phyloP scores from a whole-genome alignment of 2,329 filamentous ascomycete genomes.

The Dendryphion nanum region DNA sequence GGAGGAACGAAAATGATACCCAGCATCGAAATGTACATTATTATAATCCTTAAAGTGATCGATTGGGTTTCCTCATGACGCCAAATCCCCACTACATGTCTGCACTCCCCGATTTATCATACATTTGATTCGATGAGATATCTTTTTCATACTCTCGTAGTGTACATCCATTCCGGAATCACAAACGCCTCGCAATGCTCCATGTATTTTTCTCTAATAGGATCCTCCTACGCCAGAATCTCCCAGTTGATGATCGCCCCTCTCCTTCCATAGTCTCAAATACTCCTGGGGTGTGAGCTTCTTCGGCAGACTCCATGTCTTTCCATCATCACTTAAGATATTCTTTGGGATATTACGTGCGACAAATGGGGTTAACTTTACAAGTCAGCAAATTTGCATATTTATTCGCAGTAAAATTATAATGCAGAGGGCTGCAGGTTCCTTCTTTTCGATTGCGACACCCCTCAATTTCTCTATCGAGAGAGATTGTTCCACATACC shows the following conservation, averaged over 20 bases:
- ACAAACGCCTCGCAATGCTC: constrained; percentile 8
- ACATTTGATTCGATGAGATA: too few species aligned
- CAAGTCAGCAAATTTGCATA: background rate
- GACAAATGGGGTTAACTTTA: constrained; percentile 77
- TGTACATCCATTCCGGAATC: too few species aligned
- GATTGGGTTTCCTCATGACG: too few species aligned
- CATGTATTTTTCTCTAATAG: constrained; percentile 1
- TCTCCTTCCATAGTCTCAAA: constrained; percentile 32
- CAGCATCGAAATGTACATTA: constrained; percentile 3
- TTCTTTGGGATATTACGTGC: constrained; percentile 56
- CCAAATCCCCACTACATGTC: too few species aligned
- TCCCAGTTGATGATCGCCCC: constrained; percentile 24
- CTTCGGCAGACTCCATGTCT: background rate
- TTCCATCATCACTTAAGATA: constrained; percentile 5
- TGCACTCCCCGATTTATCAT: too few species aligned
- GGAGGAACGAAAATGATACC: too few species aligned
- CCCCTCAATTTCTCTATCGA: background rate
- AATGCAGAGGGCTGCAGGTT: too few species aligned
- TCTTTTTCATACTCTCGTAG: too few species aligned
- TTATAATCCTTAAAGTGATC: too few species aligned
- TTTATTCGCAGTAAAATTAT: background rate
- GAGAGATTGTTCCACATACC: too few species aligned
- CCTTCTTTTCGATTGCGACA: too few species aligned
- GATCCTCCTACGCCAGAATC: background rate
- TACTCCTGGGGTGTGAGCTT: constrained; percentile 35